phyloP scores from a whole-genome alignment of 2,329 filamentous ascomycete species.

The Microdochium bolleyi region DNA sequence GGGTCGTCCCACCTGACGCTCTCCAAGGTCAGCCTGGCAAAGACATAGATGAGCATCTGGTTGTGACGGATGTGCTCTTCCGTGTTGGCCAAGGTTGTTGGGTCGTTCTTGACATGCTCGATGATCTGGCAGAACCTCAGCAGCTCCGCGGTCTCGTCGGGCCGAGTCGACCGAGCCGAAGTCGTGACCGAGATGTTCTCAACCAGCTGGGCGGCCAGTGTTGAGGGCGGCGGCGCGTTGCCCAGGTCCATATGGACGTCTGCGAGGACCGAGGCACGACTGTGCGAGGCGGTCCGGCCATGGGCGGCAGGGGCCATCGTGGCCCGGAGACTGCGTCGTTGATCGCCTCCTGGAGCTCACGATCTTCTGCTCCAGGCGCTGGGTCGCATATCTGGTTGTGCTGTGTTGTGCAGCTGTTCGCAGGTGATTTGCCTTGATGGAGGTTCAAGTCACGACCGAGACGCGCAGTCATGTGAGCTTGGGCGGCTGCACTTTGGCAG shows the following conservation, averaged over 20 bases:
- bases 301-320: background rate
- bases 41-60: constrained; percentile 78
- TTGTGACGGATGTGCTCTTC: constrained; percentile 69
- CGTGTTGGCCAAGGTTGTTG: constrained; percentile 45
- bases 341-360: background rate
- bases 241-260: constrained; percentile 1
- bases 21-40: constrained; percentile 71
- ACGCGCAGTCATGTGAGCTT: background rate
- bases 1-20: constrained; percentile 59
- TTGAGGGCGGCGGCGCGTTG: constrained; percentile 57
- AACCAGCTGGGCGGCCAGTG: constrained; percentile 80
- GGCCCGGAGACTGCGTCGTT: background rate
- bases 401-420: background rate
- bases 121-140: constrained; percentile 58
- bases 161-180: constrained; percentile 50
- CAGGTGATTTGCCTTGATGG: too few species aligned
- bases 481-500: background rate
- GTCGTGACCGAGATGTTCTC: constrained; percentile 59
- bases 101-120: constrained; percentile 43
- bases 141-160: constrained; percentile 65
- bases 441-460: background rate
- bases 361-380: background rate
- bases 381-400: background rate
- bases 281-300: background rate
- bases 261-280: background rate